These are phyloP conservation scores for Kwoniella heveanensis DNA, from an alignment of 768 basidiomycete species.

Conservation along the genomic window DNA sequence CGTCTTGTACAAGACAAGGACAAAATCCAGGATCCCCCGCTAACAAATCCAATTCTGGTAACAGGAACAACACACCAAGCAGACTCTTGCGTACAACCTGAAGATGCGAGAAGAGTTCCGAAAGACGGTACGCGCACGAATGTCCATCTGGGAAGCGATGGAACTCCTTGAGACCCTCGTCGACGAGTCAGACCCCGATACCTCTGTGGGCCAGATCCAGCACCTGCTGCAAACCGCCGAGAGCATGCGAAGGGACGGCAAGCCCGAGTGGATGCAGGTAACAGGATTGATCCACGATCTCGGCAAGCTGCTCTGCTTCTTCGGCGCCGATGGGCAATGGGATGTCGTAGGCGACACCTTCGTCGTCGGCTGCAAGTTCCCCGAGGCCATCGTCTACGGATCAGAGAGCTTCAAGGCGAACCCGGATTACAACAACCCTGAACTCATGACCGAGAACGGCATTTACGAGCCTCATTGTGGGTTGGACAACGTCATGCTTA, in stretches of 20 bases:
- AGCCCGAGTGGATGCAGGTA: conserved; percentile 61
- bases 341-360: conserved; percentile 87
- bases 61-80: conserved; percentile 65
- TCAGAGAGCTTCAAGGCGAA: conserved; percentile 54
- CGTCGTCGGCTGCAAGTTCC: conserved; percentile 82
- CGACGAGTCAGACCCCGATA: conserved; percentile 84
- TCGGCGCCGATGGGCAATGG: conserved; percentile 74
- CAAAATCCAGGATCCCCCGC: no score
- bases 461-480: conserved; percentile 55
- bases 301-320: conserved; percentile 81
- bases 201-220: conserved; percentile 70
- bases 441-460: conserved; percentile 48
- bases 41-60: neutral
- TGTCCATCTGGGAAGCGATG: conserved; percentile 60
- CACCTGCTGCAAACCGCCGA: conserved; percentile 71
- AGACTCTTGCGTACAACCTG: conserved; percentile 82
- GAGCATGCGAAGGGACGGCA: conserved; percentile 55
- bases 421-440: conserved; percentile 52
- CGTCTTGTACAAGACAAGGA: no score
- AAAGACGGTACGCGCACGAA: conserved; percentile 66
- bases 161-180: conserved; percentile 76
- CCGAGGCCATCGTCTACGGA: conserved; percentile 60
- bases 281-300: conserved; percentile 85
- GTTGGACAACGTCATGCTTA: conserved; percentile 59
- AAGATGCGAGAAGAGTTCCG: conserved; percentile 71